Evolutionary conservation across 257 asterid species (phyloP), one percentile per base, ranked within the genome.

Genomic region (Nicotiana tomentosiformis): DNA sequence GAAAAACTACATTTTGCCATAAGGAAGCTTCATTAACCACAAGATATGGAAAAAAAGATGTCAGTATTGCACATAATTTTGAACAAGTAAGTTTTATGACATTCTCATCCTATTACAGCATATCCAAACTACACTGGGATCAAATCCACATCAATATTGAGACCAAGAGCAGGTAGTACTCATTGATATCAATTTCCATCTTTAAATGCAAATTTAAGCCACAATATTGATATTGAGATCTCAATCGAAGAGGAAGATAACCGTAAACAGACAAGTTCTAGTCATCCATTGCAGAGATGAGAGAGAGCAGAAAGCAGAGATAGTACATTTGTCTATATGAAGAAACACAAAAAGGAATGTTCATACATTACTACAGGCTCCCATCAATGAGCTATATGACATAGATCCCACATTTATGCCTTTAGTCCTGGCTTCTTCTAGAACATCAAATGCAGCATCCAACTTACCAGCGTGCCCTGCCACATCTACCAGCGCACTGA

Each of bases 331-430:
- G 17, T 16, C 46, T 15, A 76, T 51, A 76, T 16, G 64, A 76
- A 37, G 43, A 51, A 76, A 76, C 46, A 76, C 80, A 51, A 76
- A 74, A 16, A 49, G 46, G 80, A 76, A 29, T 51, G 62, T 51
- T 26, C 92, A 74, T 91, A 96, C 99, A 86, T 94, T 96, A 91
- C 97, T 87, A 87, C 98, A 96, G 83, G 99, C 99, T 87, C 99
- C 99, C 99, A 96, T 96, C 91, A 96, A 88, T 87, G 99, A 94
- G 91, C 98, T 92, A 84, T 94, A 93, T 60, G 99, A 90, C 87
- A 96, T 88, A 77, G 88, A 88, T 83, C 99, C 99, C 78, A 91
- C 88, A 81, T 85, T 91, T 91, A 91, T 85, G 88, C 98, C 97
- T 85, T 89, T 91, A 76, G 90, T 88, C 86, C 90, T 91, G 84